Conservation (phyloP, 768 basidiomycete genomes). For the Cubamyces sp. region DNA sequence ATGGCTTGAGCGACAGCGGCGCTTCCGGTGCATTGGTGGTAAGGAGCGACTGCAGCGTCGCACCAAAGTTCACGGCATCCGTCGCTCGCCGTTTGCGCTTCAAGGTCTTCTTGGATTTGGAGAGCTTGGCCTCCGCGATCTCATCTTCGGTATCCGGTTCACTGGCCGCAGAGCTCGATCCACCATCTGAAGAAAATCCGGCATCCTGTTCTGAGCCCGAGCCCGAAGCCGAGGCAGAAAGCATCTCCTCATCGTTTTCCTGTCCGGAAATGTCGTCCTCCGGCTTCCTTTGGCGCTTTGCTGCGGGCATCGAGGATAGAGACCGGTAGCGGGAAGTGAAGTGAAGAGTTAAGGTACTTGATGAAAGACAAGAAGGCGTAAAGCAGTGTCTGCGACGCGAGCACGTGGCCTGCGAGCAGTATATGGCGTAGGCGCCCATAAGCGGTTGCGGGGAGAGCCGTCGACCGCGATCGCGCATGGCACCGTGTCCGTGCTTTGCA, state of each 20-base stretch:
- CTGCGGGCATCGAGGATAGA: constrained; percentile 47
- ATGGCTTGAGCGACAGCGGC: constrained; percentile 81
- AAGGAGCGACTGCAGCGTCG: constrained; percentile 72
- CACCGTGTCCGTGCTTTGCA: constrained; percentile 3
- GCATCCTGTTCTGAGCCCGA: constrained; percentile 20
- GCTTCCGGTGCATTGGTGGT: constrained; percentile 71
- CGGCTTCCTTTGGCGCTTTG: constrained; percentile 55
- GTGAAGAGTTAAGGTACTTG: not conserved
- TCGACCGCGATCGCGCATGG: not conserved
- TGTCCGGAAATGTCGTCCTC: constrained; percentile 33
- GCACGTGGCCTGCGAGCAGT: constrained; percentile 9
- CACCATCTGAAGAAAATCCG: constrained; percentile 18
- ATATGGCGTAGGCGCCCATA: constrained; percentile 11
- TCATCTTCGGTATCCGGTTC: constrained; percentile 64
- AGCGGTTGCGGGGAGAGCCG: constrained; percentile 7
- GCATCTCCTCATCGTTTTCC: constrained; percentile 25
- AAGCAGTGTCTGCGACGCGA: not conserved
- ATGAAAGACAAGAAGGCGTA: not conserved
- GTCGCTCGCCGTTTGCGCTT: constrained; percentile 87
- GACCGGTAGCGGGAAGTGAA: not conserved
- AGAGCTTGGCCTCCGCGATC: constrained; percentile 53
- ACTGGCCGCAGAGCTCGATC: constrained; percentile 13
- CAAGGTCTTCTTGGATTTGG: constrained; percentile 77
- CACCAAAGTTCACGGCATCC: constrained; percentile 72
- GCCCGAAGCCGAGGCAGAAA: constrained; percentile 19